Evolutionary conservation across 2,329 filamentous ascomycete species (phyloP), one percentile per base, ranked within the genome.

Genomic region (Talaromyces sp.): DNA sequence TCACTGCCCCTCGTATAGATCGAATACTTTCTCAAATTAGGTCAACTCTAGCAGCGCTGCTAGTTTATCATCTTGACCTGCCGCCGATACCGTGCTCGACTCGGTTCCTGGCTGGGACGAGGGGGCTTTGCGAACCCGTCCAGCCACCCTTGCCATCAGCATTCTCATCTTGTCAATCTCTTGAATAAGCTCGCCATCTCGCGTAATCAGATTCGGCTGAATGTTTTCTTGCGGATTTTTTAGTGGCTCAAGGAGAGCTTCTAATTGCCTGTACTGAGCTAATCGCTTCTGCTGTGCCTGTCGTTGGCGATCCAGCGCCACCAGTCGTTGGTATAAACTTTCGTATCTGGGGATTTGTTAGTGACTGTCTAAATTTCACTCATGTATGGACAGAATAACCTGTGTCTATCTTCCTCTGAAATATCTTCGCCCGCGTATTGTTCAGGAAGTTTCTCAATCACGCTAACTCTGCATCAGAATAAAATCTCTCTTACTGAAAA

Each of bases 161-260:
- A 79, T 78, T 58, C 78, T 73, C 71, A 80, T 82, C 67, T 77
- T 80, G 55, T 78, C 76, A 60, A 85, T 61, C 66, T 84, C 82
- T 17, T 74, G 71, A 13, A 74, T 73, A 56, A 85, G 70, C 60
- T 81, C 79, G 11, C 79, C 78, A 65, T 84, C 81, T 56, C 75
- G 75, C 35, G 80, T 81, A 32, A 82, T 76, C 26, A 85, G 71
- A 63, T 84, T 84, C 1, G 82, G 81, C 64, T 85, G 82, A 46
- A 85, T 77, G 56, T 78, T 80, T 43, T 76, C 70, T 62, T 78
- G 77, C 0, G 82, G 80, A 27, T 80, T 71, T 31, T 76, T 69
- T 58, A 83, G 82, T 1, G 82, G 81, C 60, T 78, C 75, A 4
- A 85, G 69, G 31, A 84, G 69, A 21, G 66, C 67, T 43, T 78